Conservation (phyloP, 306 rosid species). For the Crotalaria pallida region DNA sequence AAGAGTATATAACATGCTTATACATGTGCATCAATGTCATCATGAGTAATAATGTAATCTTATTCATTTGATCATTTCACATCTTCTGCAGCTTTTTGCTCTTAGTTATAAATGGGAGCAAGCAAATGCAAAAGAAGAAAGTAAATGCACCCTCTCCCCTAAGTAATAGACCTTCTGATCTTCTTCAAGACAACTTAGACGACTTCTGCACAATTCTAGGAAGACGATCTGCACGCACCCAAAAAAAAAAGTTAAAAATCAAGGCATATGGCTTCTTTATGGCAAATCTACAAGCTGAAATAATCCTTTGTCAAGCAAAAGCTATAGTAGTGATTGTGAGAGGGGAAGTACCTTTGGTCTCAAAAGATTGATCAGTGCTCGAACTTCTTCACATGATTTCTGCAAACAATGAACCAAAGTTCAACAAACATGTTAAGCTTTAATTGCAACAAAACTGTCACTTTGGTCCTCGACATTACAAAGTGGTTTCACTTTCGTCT, state of each 20-base stretch:
- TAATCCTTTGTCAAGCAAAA: background rate
- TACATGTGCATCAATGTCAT: too few relatives aligned
- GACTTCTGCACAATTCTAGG: conserved; percentile 53
- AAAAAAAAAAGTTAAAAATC: too few relatives aligned
- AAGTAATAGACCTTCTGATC: conserved; percentile 40
- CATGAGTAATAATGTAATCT: too few relatives aligned
- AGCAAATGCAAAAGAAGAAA: background rate
- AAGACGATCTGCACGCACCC: conserved; percentile 52
- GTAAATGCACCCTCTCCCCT: background rate
- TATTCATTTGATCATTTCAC: too few relatives aligned
- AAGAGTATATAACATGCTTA: too few relatives aligned
- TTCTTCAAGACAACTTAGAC: conserved; percentile 37
- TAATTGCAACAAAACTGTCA: too few relatives aligned
- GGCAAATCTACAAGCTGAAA: background rate
- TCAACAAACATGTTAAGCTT: background rate
- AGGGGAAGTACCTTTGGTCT: conserved; percentile 60
- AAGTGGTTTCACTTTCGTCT: too few relatives aligned
- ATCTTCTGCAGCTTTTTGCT: background rate
- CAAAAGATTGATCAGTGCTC: conserved; percentile 38
- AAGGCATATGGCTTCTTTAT: background rate
- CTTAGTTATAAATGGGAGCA: background rate
- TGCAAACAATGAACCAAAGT: conserved; percentile 15
- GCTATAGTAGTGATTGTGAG: too few relatives aligned
- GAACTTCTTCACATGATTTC: conserved; percentile 50
- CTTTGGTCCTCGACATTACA: too few relatives aligned